Base-by-base conservation (phyloP, 2,329 filamentous ascomycete species). In the Fusarium redolens region DNA sequence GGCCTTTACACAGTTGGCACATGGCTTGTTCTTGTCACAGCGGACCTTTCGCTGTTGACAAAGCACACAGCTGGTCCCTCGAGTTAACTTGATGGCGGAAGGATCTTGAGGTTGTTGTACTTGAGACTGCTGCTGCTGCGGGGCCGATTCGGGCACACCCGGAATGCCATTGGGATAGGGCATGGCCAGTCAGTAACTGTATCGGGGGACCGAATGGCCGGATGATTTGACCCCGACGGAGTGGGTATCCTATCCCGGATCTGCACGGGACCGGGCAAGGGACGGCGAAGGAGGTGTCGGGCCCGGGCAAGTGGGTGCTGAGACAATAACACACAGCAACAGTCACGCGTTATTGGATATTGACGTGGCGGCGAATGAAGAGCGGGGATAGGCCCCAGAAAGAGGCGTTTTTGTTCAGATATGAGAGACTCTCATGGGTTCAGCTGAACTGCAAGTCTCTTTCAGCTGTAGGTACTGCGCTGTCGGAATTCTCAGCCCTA, bases 31-130 rank as follows among this genome's bases (percentile, higher is more conserved):
- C 81, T 92, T 92, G 80, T 94, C 90, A 81, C 92, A 94, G 67
- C 91, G 91, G 45, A 94, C 88, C 80, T 94, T 94, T 68, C 92
- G 89, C 79, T 93, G 92, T 79, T 95, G 92, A 78, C 93, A 96
- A 25, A 91, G 85, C 18, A 93, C 86, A 77, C 93, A 96, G 68
- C 88, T 89, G 69, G 89, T 88, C 65, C 88, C 88, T 55, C 88
- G 85, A 43, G 88, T 90, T 74, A 90, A 81, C 80, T 90, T 90
- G 73, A 87, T 80, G 61, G 83, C 81, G 43, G 84, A 83, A 59
- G 83, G 77, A 67, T 88, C 86, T 31, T 74, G 69, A 51, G 75
- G 73, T 50, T 75, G 77, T 30, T 75, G 77, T 45, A 41, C 61
- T 45, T 73, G 76, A 30, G 64, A 57, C 51, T 74, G 79, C 51